Percentiles rank a stretch among this genome's conserved stretches.
Conservation (phyloP, 805 yeast species). For the Nakazawaea pomicola region DNA sequence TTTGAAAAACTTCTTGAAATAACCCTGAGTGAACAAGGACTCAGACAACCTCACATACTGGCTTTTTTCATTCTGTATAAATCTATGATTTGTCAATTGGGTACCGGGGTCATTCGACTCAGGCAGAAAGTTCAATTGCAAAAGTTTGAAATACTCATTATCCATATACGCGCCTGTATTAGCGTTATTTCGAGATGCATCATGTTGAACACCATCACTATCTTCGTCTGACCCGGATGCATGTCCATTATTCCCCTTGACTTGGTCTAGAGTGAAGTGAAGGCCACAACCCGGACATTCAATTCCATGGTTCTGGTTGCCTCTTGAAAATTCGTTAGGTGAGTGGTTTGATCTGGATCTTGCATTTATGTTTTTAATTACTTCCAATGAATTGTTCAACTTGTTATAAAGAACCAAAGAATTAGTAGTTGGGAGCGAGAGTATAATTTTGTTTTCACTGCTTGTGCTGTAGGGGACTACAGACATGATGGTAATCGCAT, state of each 20-base stretch:
- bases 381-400: constrained; percentile 8
- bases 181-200: no score
- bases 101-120: background rate
- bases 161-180: constrained; percentile 2
- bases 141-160: constrained; percentile 12
- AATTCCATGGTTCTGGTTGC: background rate
- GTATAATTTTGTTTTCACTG: constrained; percentile 3
- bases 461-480: constrained; percentile 7
- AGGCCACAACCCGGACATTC: background rate
- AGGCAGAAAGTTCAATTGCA: constrained; percentile 3
- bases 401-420: constrained; percentile 8
- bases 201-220: background rate
- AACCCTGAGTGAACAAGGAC: constrained; percentile 71
- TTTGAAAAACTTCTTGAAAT: constrained; percentile 67
- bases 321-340: no score
- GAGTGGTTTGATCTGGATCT: background rate
- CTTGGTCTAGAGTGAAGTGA: no score
- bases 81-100: background rate
- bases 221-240: background rate
- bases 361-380: constrained; percentile 1
- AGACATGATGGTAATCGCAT: constrained; percentile 8
- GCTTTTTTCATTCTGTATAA: background rate
- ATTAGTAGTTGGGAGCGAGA: constrained; percentile 5
- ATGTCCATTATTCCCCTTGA: no score
- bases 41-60: constrained; percentile 3